A percentile compares a stretch with the other conserved stretches of the same genome.
Conservation (phyloP, 169 alveolate species). For the Cryptosporidium muris region DNA sequence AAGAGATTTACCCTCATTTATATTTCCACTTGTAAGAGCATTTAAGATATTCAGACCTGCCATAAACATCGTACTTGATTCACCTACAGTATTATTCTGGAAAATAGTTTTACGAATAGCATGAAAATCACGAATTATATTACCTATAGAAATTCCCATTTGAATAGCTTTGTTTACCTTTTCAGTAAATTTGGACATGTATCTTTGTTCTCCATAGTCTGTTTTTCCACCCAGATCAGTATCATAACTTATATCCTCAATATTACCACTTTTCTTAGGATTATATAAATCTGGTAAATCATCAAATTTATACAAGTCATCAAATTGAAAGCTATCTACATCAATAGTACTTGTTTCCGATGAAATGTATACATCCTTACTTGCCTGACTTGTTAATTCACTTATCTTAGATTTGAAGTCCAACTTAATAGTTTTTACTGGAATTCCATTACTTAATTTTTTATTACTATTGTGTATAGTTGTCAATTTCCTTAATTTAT, state of each 20-base stretch:
- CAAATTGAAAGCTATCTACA: conserved; percentile 66
- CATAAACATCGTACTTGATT: conserved; percentile 45
- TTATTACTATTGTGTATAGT: too few species aligned
- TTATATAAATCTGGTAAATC: conserved; percentile 13
- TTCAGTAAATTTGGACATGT: background rate
- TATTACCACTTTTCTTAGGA: conserved; percentile 10
- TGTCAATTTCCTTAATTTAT: background rate
- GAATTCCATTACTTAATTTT: too few species aligned
- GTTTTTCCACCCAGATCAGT: conserved; percentile 61
- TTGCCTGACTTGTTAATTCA: background rate
- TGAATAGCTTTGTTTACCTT: conserved; percentile 26
- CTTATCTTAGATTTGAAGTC: background rate
- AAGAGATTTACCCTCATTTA: conserved; percentile 26
- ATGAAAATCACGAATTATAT: conserved; percentile 23
- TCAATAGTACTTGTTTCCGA: background rate
- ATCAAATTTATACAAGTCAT: conserved; percentile 46
- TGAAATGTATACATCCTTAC: background rate
- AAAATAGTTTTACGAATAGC: background rate
- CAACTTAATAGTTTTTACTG: too few species aligned
- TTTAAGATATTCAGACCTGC: conserved; percentile 20
- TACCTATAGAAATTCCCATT: conserved; percentile 15
- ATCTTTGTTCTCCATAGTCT: conserved; percentile 5
- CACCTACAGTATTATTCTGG: background rate
- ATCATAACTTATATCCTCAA: conserved; percentile 18
- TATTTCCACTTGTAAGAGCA: conserved; percentile 45